Percentiles rank a stretch among this genome's conserved stretches.
These are phyloP conservation scores for Flaveria ramosissima DNA, from an alignment of 129 eudicot genomes.

Conservation along the genomic window DNA sequence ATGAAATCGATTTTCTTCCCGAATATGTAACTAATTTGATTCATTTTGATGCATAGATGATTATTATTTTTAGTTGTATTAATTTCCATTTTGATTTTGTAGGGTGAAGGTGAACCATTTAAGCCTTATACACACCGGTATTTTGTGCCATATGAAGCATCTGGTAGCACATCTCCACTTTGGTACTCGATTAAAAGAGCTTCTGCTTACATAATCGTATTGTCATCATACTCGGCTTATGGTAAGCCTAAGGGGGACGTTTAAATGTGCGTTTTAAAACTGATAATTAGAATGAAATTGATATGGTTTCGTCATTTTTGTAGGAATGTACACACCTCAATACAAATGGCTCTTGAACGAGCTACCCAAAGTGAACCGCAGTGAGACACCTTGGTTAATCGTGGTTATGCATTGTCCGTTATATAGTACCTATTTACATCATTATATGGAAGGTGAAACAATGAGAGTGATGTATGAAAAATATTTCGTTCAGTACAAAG, in stretches of 20 bases:
- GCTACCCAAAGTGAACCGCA: conserved; percentile 82
- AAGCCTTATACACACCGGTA: conserved; percentile 78
- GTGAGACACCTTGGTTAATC: conserved; percentile 96
- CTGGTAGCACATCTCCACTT: conserved; percentile 76
- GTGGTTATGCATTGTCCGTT: conserved; percentile 84
- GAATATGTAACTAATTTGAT: conserved; percentile 46
- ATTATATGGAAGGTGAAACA: conserved; percentile 96
- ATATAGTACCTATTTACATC: conserved; percentile 73
- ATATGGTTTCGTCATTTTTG: background rate
- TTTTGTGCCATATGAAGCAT: conserved; percentile 58
- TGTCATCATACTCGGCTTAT: conserved; percentile 93
- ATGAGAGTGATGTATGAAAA: conserved; percentile 90
- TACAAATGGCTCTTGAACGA: conserved; percentile 69
- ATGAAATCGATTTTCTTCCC: conserved; percentile 79
- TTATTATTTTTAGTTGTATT: background rate
- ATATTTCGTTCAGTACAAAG: conserved; percentile 74
- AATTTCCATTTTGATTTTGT: conserved; percentile 22
- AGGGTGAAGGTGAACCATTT: conserved; percentile 89
- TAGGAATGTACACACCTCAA: conserved; percentile 93
- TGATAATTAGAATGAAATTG: background rate
- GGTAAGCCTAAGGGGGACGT: conserved; percentile 43
- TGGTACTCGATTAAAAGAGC: conserved; percentile 97
- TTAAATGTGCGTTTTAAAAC: background rate
- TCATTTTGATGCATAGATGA: background rate
- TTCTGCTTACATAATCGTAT: conserved; percentile 83